Evolutionary conservation across 495 filamentous ascomycete species (phyloP).

Genomic region (Antarctomyces pellizariae): DNA sequence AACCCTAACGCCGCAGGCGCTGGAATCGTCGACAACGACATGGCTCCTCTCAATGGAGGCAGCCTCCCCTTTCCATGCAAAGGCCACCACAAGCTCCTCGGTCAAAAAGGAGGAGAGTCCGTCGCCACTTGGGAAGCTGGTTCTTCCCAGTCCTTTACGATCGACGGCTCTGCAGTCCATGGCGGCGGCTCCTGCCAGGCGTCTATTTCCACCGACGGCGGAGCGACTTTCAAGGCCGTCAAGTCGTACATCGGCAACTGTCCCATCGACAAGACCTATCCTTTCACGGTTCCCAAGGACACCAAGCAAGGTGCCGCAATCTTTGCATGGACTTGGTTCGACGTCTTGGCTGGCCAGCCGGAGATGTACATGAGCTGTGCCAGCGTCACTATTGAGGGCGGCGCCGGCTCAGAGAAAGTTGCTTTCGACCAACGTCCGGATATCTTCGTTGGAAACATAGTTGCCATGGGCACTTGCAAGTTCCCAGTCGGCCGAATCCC

Average conservation of each 20-base stretch:
- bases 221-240: constrained; percentile 36
- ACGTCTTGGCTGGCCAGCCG: constrained; percentile 40
- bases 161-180: constrained; percentile 33
- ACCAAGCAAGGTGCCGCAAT: constrained; percentile 33
- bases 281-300: constrained; percentile 39
- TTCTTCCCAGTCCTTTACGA: constrained; percentile 28
- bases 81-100: constrained; percentile 33
- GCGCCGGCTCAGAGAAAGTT: constrained; percentile 8
- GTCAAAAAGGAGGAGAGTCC: constrained; percentile 19
- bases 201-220: constrained; percentile 36
- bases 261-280: constrained; percentile 25
- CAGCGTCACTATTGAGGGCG: constrained; percentile 25
- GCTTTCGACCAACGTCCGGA: constrained; percentile 27
- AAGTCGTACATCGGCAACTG: constrained; percentile 40
- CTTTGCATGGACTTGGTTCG: constrained; percentile 40
- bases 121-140: constrained; percentile 31
- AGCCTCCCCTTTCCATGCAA: constrained; percentile 42
- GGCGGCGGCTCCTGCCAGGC: constrained; percentile 43
- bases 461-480: too few relatives aligned
- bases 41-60: constrained; percentile 22
- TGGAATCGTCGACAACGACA: constrained; percentile 28
- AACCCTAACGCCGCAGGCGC: constrained; percentile 21
- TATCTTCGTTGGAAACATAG: constrained; percentile 36
- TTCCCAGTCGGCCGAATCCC: constrained; percentile 26
- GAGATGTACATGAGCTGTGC: constrained; percentile 52